phyloP scores from a whole-genome alignment of 2,329 filamentous ascomycete genomes.

The Hypomyces perniciosus region DNA sequence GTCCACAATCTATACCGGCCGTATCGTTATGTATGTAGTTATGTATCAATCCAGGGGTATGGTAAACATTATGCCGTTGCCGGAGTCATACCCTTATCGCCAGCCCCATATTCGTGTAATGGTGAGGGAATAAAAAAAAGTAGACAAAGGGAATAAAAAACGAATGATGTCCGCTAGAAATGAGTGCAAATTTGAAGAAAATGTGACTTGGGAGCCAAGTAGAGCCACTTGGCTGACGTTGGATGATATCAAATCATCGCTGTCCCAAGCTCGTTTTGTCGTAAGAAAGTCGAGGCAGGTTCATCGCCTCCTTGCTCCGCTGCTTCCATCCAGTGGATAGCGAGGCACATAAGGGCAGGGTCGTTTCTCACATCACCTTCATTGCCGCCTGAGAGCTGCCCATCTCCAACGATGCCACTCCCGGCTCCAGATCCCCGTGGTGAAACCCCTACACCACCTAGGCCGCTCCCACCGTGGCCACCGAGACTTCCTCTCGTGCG shows the following conservation, averaged over 20 bases:
- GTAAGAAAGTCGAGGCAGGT: constrained; percentile 74
- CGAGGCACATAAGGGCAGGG: constrained; percentile 84
- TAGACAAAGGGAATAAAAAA: too few species aligned
- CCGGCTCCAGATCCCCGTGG: constrained; percentile 19
- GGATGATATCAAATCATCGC: constrained; percentile 23
- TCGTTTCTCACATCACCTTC: constrained; percentile 60
- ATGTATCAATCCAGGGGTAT: neutral
- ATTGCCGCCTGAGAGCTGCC: constrained; percentile 24
- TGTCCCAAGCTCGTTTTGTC: constrained; percentile 51
- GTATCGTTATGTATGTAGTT: neutral
- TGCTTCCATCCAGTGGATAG: constrained; percentile 95
- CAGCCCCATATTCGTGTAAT: neutral
- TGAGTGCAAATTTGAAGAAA: constrained; percentile 10
- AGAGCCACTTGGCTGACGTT: neutral
- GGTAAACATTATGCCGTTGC: neutral
- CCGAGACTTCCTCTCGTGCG: constrained; percentile 26
- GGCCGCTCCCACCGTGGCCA: constrained; percentile 17
- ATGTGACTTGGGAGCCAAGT: neutral
- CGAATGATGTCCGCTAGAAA: neutral
- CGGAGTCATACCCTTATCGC: constrained; percentile 6
- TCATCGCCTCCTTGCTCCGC: constrained; percentile 81
- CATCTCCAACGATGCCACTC: constrained; percentile 16
- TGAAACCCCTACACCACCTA: constrained; percentile 20
- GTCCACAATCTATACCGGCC: constrained; percentile 10
- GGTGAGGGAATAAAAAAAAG: neutral